These are phyloP conservation scores for Colletotrichum australisinense DNA, from an alignment of 2,329 filamentous ascomycete genomes.

Conservation along the genomic window DNA sequence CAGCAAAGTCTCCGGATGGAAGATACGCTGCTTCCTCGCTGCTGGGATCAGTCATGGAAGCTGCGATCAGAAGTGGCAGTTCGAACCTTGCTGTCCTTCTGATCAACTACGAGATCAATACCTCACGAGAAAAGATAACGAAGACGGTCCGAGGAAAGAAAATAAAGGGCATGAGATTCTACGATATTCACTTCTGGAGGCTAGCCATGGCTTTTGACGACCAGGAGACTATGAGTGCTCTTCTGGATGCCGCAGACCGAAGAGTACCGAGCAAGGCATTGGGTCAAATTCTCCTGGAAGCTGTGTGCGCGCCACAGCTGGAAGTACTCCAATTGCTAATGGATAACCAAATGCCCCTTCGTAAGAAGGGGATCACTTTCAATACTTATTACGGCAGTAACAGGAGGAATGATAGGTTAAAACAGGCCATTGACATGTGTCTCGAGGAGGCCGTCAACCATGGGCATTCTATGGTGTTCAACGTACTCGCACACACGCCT, in stretches of 20 bases:
- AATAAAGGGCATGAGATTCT: neutral
- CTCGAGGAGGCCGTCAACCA: neutral
- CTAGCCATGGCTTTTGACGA: slow-evolving; percentile 1
- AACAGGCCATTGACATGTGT: neutral
- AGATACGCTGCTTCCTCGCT: neutral
- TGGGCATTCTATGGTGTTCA: neutral
- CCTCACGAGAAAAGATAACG: neutral
- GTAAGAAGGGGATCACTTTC: neutral
- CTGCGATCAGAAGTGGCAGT: neutral
- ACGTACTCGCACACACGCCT: neutral
- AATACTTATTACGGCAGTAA: no score
- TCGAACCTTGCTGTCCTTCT: neutral
- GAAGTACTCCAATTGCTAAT: neutral
- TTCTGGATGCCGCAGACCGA: neutral
- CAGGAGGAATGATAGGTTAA: neutral
- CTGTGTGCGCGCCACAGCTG: neutral
- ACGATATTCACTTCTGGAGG: neutral
- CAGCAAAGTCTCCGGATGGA: neutral
- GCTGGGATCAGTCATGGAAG: slow-evolving; percentile 14
- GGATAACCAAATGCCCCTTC: neutral
- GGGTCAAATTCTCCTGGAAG: neutral
- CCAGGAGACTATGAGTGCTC: neutral
- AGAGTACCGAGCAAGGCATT: neutral
- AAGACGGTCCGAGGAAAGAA: neutral
- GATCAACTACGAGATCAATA: slow-evolving; percentile 14